A percentile compares a stretch with the other conserved stretches of the same genome.
Evolutionary conservation across 2,329 filamentous ascomycete genomes (phyloP).

Genomic region (Penicillium nordicum): DNA sequence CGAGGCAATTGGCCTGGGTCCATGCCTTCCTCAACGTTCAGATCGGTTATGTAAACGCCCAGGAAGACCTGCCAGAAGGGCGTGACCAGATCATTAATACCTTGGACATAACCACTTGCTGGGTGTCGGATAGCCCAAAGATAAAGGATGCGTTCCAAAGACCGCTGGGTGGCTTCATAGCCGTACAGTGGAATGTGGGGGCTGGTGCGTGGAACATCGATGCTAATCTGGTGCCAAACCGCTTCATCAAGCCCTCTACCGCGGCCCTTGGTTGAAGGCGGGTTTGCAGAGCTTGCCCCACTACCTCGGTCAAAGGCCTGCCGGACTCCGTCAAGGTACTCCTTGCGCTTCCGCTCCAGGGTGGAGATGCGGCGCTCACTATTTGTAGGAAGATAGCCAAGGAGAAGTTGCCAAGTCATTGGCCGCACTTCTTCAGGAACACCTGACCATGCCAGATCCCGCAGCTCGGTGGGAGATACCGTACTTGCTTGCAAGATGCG

Average conservation of each 20-base stretch:
- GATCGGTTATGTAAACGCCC: conserved; percentile 89
- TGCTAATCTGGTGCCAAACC: conserved; percentile 99
- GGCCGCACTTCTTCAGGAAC: conserved; percentile 92
- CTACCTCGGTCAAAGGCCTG: conserved; percentile 60
- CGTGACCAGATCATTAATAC: conserved; percentile 96
- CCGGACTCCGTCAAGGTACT: conserved; percentile 87
- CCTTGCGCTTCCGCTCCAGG: conserved; percentile 89
- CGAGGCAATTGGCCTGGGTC: conserved; percentile 91
- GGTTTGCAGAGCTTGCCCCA: conserved; percentile 41
- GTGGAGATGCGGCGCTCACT: conserved; percentile 87
- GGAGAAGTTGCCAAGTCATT: conserved; percentile 96
- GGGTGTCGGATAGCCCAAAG: conserved; percentile 97
- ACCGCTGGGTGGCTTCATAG: conserved; percentile 93
- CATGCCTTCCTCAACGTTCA: conserved; percentile 90
- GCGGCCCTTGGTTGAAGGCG: conserved; percentile 48
- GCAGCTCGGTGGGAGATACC: conserved; percentile 78
- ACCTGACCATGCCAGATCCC: conserved; percentile 87
- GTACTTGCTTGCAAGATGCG: conserved; percentile 88
- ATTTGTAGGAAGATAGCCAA: conserved; percentile 95
- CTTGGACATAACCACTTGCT: conserved; percentile 95
- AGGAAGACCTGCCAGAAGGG: conserved; percentile 98
- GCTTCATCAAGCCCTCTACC: conserved; percentile 85
- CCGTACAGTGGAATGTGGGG: conserved; percentile 92
- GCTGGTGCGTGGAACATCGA: conserved; percentile 93
- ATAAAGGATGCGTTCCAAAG: conserved; percentile 90